Base-by-base conservation (phyloP, 495 filamentous ascomycete genomes). In the Podospora conica region DNA sequence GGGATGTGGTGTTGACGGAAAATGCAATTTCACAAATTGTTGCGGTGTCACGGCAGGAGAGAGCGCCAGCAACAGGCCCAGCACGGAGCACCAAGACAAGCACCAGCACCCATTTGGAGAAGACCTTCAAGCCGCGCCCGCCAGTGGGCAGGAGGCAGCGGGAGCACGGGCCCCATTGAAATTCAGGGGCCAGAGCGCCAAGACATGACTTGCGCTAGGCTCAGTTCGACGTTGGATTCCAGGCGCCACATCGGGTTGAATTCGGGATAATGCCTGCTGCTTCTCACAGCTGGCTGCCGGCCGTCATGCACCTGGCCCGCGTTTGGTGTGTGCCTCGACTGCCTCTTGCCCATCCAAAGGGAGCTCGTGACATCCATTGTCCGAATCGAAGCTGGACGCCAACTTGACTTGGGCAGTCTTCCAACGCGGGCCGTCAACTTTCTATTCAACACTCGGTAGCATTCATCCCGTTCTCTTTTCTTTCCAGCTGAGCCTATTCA, bases 11-110 rank as follows among this genome's bases (percentile, higher is more conserved):
- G 65, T 69, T 65, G 66, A 70, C 58, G 71, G 74, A 68, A 76
- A 75, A 73, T 75, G 74, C 68, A 77, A 77, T 77, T 76, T 77
- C 74, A 76, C 71, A 75, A 77, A 71, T 70, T 71, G 70, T 73
- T 76, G 68, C 73, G 65, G 69, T 75, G 71, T 68, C 66, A 71
- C 70, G 70, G 72, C 67, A 73, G 72, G 67, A 70, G 65, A 57
- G 20, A 64, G 61, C 28, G 56, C 63, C 54, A 57, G 33, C 60
- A 53, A 12, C 58, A 56, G 63, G 66, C 60, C 55, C 66, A 71
- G 68, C 70, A 74, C 70, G 62, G 70, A 67, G 64, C 68, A 69
- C 71, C 64, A 31, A 60, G 21, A 33, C 54, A 63, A 58, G 62
- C 62, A 64, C 54, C 63, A 64, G 63, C 63, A 64, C 63, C 56